Evolutionary conservation across 305 asterid genomes (phyloP).

Genomic region (Fraxinus latifolia): DNA sequence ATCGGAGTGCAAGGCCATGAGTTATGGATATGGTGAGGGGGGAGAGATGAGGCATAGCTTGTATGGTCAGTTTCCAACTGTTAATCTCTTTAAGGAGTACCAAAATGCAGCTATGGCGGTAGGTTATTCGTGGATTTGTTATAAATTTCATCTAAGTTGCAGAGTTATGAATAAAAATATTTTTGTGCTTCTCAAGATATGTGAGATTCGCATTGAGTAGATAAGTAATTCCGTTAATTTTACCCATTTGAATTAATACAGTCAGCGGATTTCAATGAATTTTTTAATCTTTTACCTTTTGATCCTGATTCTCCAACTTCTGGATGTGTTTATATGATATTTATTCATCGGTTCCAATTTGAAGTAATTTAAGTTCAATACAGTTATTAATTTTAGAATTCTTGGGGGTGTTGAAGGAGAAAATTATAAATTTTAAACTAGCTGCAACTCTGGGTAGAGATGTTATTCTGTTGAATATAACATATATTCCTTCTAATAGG

Average conservation of each 20-base stretch:
- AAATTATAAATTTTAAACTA: background rate
- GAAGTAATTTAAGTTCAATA: background rate
- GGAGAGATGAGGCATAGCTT: conserved; percentile 63
- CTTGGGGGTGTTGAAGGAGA: background rate
- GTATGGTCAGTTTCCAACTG: conserved; percentile 78
- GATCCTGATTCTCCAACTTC: background rate
- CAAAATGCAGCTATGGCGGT: conserved; percentile 98
- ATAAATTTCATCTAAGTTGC: background rate
- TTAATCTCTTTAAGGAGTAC: conserved; percentile 85
- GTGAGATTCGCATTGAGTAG: background rate
- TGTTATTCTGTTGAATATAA: background rate
- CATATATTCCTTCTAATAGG: background rate
- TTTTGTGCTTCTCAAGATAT: background rate
- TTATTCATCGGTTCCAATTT: background rate
- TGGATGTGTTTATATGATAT: background rate
- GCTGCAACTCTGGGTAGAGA: background rate
- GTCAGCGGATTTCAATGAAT: background rate
- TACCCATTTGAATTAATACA: background rate
- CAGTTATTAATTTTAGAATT: background rate
- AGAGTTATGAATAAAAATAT: background rate
- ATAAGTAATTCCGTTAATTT: background rate
- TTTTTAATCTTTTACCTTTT: background rate
- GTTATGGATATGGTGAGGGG: conserved; percentile 36
- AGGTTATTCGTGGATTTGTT: conserved; percentile 17
- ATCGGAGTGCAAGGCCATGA: conserved; percentile 37